These are phyloP conservation scores for Podospora pseudoanserina DNA, from an alignment of 495 filamentous ascomycete genomes.

Conservation along the genomic window DNA sequence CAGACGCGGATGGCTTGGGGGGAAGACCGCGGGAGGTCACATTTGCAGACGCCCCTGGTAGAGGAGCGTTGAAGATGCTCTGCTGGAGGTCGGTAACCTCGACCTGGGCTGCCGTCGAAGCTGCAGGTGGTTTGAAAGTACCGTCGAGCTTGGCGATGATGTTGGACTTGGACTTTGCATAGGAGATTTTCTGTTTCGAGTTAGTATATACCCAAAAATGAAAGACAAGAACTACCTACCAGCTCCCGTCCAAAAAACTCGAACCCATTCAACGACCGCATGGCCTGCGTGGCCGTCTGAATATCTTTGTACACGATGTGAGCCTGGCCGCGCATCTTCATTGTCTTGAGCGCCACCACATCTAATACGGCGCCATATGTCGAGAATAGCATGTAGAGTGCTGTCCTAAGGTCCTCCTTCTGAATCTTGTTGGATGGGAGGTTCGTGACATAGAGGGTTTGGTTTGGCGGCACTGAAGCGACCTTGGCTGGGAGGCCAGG, in stretches of 20 bases:
- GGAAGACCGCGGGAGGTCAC: slow-evolving; percentile 35
- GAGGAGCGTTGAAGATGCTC: slow-evolving; percentile 72
- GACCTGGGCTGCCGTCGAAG: slow-evolving; percentile 48
- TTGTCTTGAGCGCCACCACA: slow-evolving; percentile 82
- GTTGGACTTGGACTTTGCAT: slow-evolving; percentile 82
- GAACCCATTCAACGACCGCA: slow-evolving; percentile 81
- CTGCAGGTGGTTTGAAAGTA: slow-evolving; percentile 65
- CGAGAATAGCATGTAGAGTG: slow-evolving; percentile 88
- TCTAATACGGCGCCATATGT: slow-evolving; percentile 93
- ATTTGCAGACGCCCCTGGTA: slow-evolving; percentile 46
- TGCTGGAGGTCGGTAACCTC: slow-evolving; percentile 73
- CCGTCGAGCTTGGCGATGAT: slow-evolving; percentile 86
- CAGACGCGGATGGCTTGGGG: slow-evolving; percentile 40
- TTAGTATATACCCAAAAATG: slow-evolving; percentile 24
- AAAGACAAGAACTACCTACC: slow-evolving; percentile 48
- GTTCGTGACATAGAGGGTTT: slow-evolving; percentile 81
- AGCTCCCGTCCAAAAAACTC: slow-evolving; percentile 84
- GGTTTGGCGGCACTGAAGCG: slow-evolving; percentile 34
- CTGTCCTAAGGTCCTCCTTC: slow-evolving; percentile 76
- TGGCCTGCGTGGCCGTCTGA: slow-evolving; percentile 80
- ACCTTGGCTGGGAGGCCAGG: slow-evolving; percentile 43
- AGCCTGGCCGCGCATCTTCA: slow-evolving; percentile 91
- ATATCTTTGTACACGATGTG: slow-evolving; percentile 88
- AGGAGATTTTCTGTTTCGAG: slow-evolving; percentile 69
- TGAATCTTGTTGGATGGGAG: slow-evolving; percentile 76